Conservation (phyloP, 768 basidiomycete species). For the Mycena olivaceomarginata region DNA sequence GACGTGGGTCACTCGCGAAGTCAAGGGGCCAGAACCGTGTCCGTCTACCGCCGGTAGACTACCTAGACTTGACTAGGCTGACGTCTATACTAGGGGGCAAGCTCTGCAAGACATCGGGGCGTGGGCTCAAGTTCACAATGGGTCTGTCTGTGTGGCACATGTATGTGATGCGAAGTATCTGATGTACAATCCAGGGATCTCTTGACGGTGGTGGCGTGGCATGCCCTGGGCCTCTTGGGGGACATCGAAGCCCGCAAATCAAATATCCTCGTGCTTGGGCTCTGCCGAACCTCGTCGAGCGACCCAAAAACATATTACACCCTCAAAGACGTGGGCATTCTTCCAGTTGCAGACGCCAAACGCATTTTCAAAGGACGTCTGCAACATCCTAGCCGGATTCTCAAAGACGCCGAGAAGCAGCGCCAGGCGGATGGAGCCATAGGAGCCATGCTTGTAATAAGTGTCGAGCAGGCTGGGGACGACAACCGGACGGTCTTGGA, state of each 20-base stretch:
- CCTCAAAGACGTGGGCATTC: conserved; percentile 23
- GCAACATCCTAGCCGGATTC: neutral
- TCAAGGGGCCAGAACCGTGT: conserved; percentile 23
- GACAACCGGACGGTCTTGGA: conserved; percentile 11
- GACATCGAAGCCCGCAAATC: conserved; percentile 35
- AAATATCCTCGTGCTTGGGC: conserved; percentile 24
- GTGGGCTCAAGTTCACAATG: conserved; percentile 27
- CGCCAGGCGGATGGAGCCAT: conserved; percentile 4
- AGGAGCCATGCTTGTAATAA: conserved; percentile 31
- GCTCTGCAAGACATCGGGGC: conserved; percentile 19
- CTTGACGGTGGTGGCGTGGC: conserved; percentile 28
- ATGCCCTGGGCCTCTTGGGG: conserved; percentile 25
- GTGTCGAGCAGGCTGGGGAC: conserved; percentile 22
- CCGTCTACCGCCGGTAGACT: neutral
- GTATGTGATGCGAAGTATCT: neutral
- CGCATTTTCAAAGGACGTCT: conserved; percentile 13
- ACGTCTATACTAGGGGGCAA: conserved; percentile 15
- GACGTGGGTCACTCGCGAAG: conserved; percentile 5
- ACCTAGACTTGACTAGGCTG: neutral
- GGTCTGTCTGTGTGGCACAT: conserved; percentile 6
- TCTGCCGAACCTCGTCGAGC: conserved; percentile 11
- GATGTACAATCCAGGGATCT: neutral
- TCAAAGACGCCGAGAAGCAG: conserved; percentile 13
- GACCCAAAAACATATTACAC: conserved; percentile 30
- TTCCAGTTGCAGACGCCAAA: conserved; percentile 6